Evolutionary conservation across 2,329 filamentous ascomycete genomes (phyloP).

Genomic region (Davidsoniella virescens): DNA sequence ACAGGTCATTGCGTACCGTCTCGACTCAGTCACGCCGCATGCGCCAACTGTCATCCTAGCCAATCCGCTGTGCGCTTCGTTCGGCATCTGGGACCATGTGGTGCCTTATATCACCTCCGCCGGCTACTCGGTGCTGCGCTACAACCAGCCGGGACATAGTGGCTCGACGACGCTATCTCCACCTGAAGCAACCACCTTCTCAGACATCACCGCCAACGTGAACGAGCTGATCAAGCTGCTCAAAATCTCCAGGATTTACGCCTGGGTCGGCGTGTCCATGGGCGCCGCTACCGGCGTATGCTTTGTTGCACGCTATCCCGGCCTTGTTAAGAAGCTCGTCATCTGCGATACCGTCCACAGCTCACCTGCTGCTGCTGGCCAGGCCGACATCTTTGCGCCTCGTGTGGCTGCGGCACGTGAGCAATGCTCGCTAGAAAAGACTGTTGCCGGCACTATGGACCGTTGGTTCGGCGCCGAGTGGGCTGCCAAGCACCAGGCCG

Average conservation of each 20-base stretch:
- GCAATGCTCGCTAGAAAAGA: slow-evolving; percentile 19
- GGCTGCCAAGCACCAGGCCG: slow-evolving; percentile 21
- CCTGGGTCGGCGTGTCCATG: slow-evolving; percentile 31
- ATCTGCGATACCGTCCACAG: slow-evolving; percentile 26
- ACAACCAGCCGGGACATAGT: slow-evolving; percentile 29
- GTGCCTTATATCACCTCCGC: slow-evolving; percentile 20
- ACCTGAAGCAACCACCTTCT: slow-evolving; percentile 23
- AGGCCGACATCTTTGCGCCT: slow-evolving; percentile 22
- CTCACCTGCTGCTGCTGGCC: slow-evolving; percentile 23
- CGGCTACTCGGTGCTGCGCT: slow-evolving; percentile 26
- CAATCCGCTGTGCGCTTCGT: slow-evolving; percentile 24
- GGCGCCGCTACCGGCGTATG: slow-evolving; percentile 25
- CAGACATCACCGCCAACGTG: slow-evolving; percentile 24
- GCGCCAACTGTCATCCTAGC: slow-evolving; percentile 23
- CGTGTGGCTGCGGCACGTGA: slow-evolving; percentile 22
- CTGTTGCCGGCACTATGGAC: slow-evolving; percentile 21
- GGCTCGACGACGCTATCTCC: slow-evolving; percentile 21
- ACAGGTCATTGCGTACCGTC: slow-evolving; percentile 18
- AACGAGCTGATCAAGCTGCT: slow-evolving; percentile 21
- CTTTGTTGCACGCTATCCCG: slow-evolving; percentile 24
- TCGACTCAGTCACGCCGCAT: slow-evolving; percentile 17
- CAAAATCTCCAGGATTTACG: slow-evolving; percentile 19
- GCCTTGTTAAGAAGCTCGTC: slow-evolving; percentile 23
- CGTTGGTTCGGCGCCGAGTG: slow-evolving; percentile 27
- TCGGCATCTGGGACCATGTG: slow-evolving; percentile 25